Base-by-base conservation (phyloP, 2,329 filamentous ascomycete genomes). In the Paecilomyces dactylethromorphus region DNA sequence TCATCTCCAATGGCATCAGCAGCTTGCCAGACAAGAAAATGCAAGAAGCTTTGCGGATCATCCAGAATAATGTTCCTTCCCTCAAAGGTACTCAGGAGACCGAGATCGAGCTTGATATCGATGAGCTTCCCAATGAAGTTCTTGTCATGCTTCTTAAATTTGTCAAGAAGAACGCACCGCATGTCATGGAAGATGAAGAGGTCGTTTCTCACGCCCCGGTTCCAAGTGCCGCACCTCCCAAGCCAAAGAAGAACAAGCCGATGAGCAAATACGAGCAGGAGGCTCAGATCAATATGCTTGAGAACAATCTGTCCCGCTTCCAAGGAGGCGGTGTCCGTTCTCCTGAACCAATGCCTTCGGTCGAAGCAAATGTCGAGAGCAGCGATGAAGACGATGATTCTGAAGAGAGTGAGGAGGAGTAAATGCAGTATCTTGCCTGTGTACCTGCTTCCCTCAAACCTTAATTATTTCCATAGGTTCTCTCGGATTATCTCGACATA, bases 1-100 rank as follows among this genome's bases (percentile, higher is more conserved):
- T 92, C 64, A 95, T 99, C 59, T 93, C 91, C 1, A 87, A 88
- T 59, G 89, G 90, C 13, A 94, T 96, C 63, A 89, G 88, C 66
- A 87, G 87, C 62, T 85, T 97, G 59, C 87, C 92, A 18, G 88
- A 89, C 55, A 80, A 82, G n/a, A 87, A 91, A 64, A 88, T 96
- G 69, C 84, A 87, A 55, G 85, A 86, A 65, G 91, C 93, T 0
- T 90, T 97, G 32, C 86, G 89, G 60, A 92, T 97, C 62, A 97
- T 99, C 70, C 91, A 95, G 72, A 86, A 85, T 64, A 93, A 96
- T 65, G 75, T 90, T 79, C 78, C 90, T 77, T 80, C 88, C 81
- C 81, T 94, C 78, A 82, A 84, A 81, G 74, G 76, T 64, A 75
- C 71, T 33, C 72, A 78, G 65, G 76, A 79, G 63, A 74, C 74